Evolutionary conservation across 2,329 filamentous ascomycete species (phyloP), one percentile per base, ranked within the genome.

Genomic region (Trichoderma sp.): DNA sequence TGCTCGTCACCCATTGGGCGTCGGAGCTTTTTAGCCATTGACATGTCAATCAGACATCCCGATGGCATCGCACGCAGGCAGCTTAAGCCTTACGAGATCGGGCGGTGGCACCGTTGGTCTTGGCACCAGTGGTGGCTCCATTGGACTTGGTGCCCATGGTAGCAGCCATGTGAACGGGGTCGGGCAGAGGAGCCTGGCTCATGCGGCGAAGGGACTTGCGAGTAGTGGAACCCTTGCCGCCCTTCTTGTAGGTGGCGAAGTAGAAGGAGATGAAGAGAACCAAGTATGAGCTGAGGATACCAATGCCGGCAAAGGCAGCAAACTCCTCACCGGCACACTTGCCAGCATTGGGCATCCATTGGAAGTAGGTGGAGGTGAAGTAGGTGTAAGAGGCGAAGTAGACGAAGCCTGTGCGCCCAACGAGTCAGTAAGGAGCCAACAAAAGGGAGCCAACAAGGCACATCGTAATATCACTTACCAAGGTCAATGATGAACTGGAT

Each of bases 331-430:
- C 95, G 53, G 95, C 94, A 82, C 95, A 99, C 77, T 91, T 86
- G 82, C 95, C 95, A 74, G 87, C 84, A 81, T 93, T 97, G 75
- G 95, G 95, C 81, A 97, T 86, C 87, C 89, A 92, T 59, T 87
- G 88, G 86, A 92, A 97, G 90, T 98, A 98, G 77, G 91, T 92
- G 77, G 92, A 95, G 76, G 92, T 91, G 88, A 98, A 98, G 88
- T 98, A 98, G 77, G 95, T 98, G 88, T 95, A 98, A n/a, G 95
- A 97, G 67, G 95, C 95, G 80, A 97, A 98, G 90, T 98, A 98
- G 82, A 98, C 93, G 82, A 98, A 98, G 78, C 93, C 93, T 95
- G 74, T 68, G 34, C 43, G 23, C n/a, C 47, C 6, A 62, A n/a
- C 20, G 77, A 28, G 74, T 78, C 71, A 75, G 73, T 73, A 70